Base-by-base conservation (phyloP, 257 asterid genomes). In the Catharanthus roseus region DNA sequence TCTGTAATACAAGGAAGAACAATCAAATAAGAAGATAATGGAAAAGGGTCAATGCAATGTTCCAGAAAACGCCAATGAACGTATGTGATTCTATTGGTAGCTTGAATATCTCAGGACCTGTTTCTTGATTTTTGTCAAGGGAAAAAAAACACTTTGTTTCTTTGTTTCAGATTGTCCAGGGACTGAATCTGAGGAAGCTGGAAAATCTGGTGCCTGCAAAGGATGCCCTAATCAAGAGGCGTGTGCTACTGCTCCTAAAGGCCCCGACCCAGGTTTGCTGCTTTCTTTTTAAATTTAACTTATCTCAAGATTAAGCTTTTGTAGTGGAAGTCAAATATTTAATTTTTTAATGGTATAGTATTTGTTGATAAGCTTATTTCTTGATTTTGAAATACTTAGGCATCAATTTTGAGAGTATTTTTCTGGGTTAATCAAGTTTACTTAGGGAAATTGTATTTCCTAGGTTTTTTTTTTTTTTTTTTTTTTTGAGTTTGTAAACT, bases 231-330 rank as follows among this genome's bases (percentile, higher is more conserved):
- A 92, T 75, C 97, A 92, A 78, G 90, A 90, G 65, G 90, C 80
- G 61, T 92, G 98, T 77, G 93, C 97, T 67, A 87, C 97, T 78
- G 98, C 97, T 81, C 97, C 97, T 28, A 90, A 92, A 86, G 98
- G 96, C 75, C 98, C 98, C 6, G 96, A 92, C 63, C 98, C 98
- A 70, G 96, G 97, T 85, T 57, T 21, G 39, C 47, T n/a, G 15
- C 19, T 23, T 45, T 62, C n/a, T 26, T 21, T 49, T 57, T 9
- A 28, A 57, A 31, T 57, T 28, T 9, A 28, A 12, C n/a, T n/a
- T n/a, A n/a, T n/a, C 63, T 12, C 19, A 56, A 56, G 36, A 11
- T 26, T 56, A 56, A 3, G 3, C 13, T 69, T 54, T 6, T 23
- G 4, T 0, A 1, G 31, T 9, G 15, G 41, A 21, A 21, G 21